Evolutionary conservation across 2,329 filamentous ascomycete genomes (phyloP).

Genomic region (Lecanoromycetidae sp.): DNA sequence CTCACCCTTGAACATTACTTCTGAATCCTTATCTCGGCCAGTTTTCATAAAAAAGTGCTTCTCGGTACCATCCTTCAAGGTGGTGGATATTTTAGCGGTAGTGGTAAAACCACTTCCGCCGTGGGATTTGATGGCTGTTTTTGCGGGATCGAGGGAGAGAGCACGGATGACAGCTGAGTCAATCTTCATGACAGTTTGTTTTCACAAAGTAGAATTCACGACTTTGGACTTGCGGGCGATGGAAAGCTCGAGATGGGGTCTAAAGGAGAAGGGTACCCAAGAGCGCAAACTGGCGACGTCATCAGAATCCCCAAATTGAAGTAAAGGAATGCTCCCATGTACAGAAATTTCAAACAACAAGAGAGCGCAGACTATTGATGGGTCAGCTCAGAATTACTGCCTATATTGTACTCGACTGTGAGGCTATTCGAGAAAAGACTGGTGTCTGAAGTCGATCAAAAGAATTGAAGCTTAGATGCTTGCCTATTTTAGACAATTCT

Average conservation of each 20-base stretch:
- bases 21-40: conserved; percentile 25
- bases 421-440: no score
- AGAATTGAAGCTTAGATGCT: no score
- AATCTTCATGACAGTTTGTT: conserved; percentile 13
- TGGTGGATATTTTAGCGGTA: conserved; percentile 30
- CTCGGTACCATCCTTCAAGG: conserved; percentile 19
- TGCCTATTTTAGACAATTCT: no score
- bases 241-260: not conserved
- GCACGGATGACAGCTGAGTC: conserved; percentile 14
- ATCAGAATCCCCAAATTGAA: no score
- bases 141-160: conserved; percentile 12
- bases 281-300: no score
- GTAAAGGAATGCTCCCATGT: no score
- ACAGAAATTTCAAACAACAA: no score
- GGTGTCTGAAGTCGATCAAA: no score
- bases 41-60: conserved; percentile 33
- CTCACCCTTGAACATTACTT: conserved; percentile 50
- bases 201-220: not conserved
- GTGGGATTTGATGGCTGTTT: conserved; percentile 19
- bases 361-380: no score
- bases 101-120: conserved; percentile 34
- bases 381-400: no score
- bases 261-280: not conserved
- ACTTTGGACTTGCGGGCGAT: not conserved
- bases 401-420: no score